Evolutionary conservation across 2,329 filamentous ascomycete species (phyloP), one percentile per base, ranked within the genome.

Genomic region (Aspergillus pseudoterreus): DNA sequence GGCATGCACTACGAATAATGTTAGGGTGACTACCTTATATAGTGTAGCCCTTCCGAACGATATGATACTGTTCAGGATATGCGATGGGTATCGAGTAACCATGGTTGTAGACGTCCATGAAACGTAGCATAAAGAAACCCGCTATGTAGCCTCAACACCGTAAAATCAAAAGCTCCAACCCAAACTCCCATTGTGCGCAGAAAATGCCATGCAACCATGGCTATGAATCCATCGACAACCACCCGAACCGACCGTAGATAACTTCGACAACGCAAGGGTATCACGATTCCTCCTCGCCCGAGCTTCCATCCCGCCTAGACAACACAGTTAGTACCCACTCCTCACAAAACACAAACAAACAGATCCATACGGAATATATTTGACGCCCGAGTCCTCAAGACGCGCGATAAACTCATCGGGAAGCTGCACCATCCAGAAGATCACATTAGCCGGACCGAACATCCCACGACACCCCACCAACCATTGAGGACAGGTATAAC

Each of bases 361-460:
- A 36, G n/a, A 14, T 14, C 68, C 78, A 59, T 68, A 79, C 75
- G 83, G 82, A 41, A 84, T 77, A 60, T 85, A 85, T 64, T 79
- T 80, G 45, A 85, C 73, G 14, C 83, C 83, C 6, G 80, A 77
- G 59, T 78, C 80, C 67, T 85, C 82, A 30, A 82, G 71, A 33
- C 75, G 75, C 35, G 74, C 72, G 27, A 83, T 71, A 36, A 81
- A 76, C 51, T 85, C 82, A 39, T 81, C 79, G 0, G 82, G 80
- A 45, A 85, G 65, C 73, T 80, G 53, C 43, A 42, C 45, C 21
- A 43, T 32, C 19, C 33, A 38, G 22, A 8, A 9, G 45, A 14
- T 3, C 6, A 33, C 10, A 33, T 52, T 19, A 50, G 50, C 21
- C 30, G 36, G 15, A 17, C 21, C 30, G 36, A 15, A n/a, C 38